Percentiles rank a stretch among this genome's conserved stretches.
Evolutionary conservation across 106 monocot genomes (phyloP).

Genomic region (Chionographis japonica): DNA sequence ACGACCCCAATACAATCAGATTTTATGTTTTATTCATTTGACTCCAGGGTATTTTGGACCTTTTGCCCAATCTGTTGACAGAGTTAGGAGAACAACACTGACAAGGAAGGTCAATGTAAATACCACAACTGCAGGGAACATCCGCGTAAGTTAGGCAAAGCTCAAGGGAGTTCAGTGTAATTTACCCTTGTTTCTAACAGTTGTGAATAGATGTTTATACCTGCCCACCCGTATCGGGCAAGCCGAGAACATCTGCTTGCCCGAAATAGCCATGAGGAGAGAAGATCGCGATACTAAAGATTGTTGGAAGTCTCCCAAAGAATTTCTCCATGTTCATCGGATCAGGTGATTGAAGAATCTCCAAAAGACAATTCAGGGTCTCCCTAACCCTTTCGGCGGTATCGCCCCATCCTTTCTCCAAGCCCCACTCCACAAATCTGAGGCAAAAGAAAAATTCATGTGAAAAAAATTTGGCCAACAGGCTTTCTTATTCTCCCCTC

Average conservation of each 20-base stretch:
- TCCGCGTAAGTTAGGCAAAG: too few species aligned
- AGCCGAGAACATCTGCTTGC: slow-evolving; percentile 89
- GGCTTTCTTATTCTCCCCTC: too few species aligned
- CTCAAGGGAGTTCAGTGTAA: too few species aligned
- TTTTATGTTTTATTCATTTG: too few species aligned
- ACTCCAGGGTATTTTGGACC: too few species aligned
- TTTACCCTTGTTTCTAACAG: too few species aligned
- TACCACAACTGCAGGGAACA: too few species aligned
- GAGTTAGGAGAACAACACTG: too few species aligned
- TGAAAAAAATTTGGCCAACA: neutral
- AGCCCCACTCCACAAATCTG: slow-evolving; percentile 90
- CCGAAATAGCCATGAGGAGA: slow-evolving; percentile 94
- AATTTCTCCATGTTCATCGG: slow-evolving; percentile 75
- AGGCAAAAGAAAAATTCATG: neutral
- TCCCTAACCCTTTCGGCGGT: slow-evolving; percentile 72
- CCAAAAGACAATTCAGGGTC: slow-evolving; percentile 68
- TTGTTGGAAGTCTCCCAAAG: slow-evolving; percentile 62
- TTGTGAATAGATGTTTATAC: slow-evolving; percentile 16
- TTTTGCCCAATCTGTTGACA: too few species aligned
- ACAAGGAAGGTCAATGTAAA: too few species aligned
- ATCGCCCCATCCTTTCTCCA: slow-evolving; percentile 96
- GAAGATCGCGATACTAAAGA: slow-evolving; percentile 84
- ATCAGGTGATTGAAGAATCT: slow-evolving; percentile 88
- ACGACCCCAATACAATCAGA: too few species aligned
- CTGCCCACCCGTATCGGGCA: slow-evolving; percentile 98